These are phyloP conservation scores for Austroboletus novae-zelandiae DNA, from an alignment of 1,284 basidiomycete species.

Conservation along the genomic window DNA sequence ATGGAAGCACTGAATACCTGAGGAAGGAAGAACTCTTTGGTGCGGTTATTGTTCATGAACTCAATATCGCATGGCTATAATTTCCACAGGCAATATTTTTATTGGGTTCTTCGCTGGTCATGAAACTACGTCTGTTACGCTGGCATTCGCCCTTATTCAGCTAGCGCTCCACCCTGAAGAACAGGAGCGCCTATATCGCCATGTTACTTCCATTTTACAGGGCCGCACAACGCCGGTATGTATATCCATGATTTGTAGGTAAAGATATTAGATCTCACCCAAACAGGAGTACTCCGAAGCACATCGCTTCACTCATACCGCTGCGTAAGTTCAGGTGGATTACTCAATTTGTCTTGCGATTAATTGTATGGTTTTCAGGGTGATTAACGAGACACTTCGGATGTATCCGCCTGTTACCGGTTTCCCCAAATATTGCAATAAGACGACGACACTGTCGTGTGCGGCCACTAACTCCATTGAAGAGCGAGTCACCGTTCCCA, in stretches of 20 bases:
- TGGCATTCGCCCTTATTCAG: not conserved
- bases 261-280: not conserved
- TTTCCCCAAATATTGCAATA: not conserved
- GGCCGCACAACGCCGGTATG: not conserved
- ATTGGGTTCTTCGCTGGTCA: not conserved
- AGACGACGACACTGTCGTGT: not conserved
- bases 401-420: not conserved
- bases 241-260: not conserved
- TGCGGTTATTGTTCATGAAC: not conserved
- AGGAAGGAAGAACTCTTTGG: not conserved
- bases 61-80: not conserved
- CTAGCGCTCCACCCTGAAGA: not conserved
- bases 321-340: not conserved
- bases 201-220: not conserved
- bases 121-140: not conserved
- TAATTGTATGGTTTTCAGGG: not conserved
- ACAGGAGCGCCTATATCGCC: not conserved
- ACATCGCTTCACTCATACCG: not conserved
- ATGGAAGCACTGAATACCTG: not conserved
- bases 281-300: not conserved
- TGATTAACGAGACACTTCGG: not conserved
- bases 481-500: not conserved
- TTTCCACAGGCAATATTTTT: not conserved
- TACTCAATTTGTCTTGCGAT: not conserved
- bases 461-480: not conserved